Evolutionary conservation across 2,329 filamentous ascomycete species (phyloP), one percentile per base, ranked within the genome.

Genomic region (Fusarium sp.): DNA sequence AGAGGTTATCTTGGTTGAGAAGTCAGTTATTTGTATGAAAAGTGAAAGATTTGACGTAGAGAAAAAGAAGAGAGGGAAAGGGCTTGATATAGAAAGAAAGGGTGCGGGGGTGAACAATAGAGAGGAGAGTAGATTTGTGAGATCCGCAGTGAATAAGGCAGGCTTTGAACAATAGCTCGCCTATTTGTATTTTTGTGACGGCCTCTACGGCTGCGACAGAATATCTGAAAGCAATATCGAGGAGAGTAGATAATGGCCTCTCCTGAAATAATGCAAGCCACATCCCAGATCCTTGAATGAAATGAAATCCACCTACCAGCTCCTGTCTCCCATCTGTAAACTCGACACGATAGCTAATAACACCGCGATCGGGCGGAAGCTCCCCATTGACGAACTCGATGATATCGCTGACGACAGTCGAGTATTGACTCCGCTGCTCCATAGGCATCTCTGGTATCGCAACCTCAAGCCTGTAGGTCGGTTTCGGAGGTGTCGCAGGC

Each of bases 311-410:
- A 80, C 83, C 78, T 78, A 86, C 84, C 69, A 78, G 60, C 54
- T 83, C 78, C 64, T 80, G 68, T 49, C 79, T 77, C 24, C 83
- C 83, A 66, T 85, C 83, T 30, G 79, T 79, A 47, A 84, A 85
- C 60, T 84, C 82, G 13, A 82, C 75, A 6, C 68, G 73, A 43
- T 81, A 82, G 22, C 72, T 73, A 3, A 70, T 22, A 11, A 77
- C 68, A 8, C 67, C 71, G 10, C 64, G 59, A 15, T 74, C 71
- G 2, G 69, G 69, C 1, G 70, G 62, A 15, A 75, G 65, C 52
- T 80, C 70, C 7, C 75, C 74, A 2, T 78, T 44, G 6, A 86
- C 67, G 6, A 68, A 73, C 35, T 82, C 77, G 15, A 85, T 74
- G 4, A 76, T 72, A 33, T 79, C 72, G 59, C 81, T 84, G 1